Conservation (phyloP, 306 rosid genomes). For the Vigna radiata region DNA sequence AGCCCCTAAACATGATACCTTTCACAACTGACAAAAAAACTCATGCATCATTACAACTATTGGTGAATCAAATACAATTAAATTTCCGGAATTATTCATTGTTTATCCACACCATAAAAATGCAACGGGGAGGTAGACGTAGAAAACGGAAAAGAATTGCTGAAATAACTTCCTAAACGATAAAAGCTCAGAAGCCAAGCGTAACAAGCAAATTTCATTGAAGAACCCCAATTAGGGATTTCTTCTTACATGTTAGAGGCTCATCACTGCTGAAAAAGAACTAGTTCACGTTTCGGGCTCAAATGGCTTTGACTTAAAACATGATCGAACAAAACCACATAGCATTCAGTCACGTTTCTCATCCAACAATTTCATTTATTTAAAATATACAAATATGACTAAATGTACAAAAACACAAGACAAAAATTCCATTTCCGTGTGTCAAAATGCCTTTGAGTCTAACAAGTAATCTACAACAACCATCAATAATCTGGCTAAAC, state of each 20-base stretch:
- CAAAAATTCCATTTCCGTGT: background rate
- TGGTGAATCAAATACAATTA: too few relatives aligned
- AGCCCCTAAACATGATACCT: too few relatives aligned
- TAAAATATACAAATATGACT: background rate
- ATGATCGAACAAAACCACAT: too few relatives aligned
- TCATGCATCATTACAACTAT: too few relatives aligned
- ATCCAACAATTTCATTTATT: background rate
- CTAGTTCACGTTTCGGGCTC: background rate
- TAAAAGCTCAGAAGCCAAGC: constrained; percentile 72
- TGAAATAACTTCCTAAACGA: background rate
- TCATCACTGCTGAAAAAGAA: constrained; percentile 44
- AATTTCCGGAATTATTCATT: too few relatives aligned
- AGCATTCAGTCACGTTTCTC: background rate
- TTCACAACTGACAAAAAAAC: too few relatives aligned
- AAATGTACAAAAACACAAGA: background rate
- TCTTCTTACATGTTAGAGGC: constrained; percentile 61
- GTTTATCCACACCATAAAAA: too few relatives aligned
- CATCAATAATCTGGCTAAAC: background rate
- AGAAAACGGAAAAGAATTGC: too few relatives aligned
- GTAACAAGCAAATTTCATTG: constrained; percentile 59
- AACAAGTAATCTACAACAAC: background rate
- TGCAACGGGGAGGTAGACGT: too few relatives aligned
- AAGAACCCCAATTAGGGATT: constrained; percentile 35
- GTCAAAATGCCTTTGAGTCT: background rate
- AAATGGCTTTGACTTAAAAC: too few relatives aligned